Evolutionary conservation across 1,284 basidiomycete species (phyloP), one percentile per base, ranked within the genome.

Genomic region (Coniferiporia weirii): DNA sequence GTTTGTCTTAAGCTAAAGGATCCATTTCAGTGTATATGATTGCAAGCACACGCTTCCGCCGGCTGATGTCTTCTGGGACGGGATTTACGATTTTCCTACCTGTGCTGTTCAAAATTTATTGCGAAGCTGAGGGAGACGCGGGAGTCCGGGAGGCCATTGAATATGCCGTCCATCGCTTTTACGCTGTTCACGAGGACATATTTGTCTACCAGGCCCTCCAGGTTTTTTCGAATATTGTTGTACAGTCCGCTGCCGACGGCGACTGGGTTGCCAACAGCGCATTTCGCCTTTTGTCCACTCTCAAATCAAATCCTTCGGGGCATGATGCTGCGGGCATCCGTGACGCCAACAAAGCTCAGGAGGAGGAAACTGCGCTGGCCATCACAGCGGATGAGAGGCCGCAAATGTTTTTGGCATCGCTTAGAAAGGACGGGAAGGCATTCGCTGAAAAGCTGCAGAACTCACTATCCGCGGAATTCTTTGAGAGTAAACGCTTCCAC

Each of bases 191-290:
- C 66, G 78, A 82, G 62, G 88, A 91, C 52, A 78, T 83, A 0
- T 91, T 91, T 66, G 75, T 91, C 45, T 91, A 89, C 68, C 90
- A 92, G 68, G 80, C 80, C 34, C 73, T 91, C 57, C 86, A 86
- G 60, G 77, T 82, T 17, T 73, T 85, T 48, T 79, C 84, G 0
- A 82, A 82, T 58, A 69, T 86, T 22, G 70, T 82, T 32, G 75
- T 76, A 57, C 69, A 84, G 19, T 76, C 83, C 1, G 72, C 72
- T 2, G 72, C 78, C 17, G 80, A 84, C 52, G 72, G 69, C 1
- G 70, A 75, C 5, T 80, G 79, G 75, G 73, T 85, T 27, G 79
- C 79, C 8, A 73, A 74, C 57, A 79, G 76, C 32, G 71, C 85
- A 13, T 84, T 77, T 66, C 68, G 74, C 6, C 72, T 90, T 2